Evolutionary conservation across 495 filamentous ascomycete genomes (phyloP).

Genomic region (Aspergillus indologenus): DNA sequence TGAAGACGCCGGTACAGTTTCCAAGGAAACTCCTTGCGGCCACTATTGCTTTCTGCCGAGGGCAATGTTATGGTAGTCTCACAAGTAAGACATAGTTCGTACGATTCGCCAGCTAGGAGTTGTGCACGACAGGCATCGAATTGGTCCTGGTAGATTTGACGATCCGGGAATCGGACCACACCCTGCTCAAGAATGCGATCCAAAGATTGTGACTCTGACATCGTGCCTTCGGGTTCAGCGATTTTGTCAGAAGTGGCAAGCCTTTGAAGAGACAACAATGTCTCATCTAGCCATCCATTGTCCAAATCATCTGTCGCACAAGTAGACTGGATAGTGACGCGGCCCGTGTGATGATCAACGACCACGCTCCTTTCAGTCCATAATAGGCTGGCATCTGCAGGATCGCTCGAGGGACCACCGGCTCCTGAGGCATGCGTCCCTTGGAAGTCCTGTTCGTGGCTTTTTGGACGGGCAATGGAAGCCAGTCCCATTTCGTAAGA

Average conservation of each 20-base stretch:
- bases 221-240: constrained; percentile 4
- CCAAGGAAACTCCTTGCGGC: constrained; percentile 51
- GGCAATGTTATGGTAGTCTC: constrained; percentile 61
- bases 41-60: constrained; percentile 17
- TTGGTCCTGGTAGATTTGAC: constrained; percentile 57
- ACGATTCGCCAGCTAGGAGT: constrained; percentile 78
- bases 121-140: constrained; percentile 67
- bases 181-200: constrained; percentile 33
- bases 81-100: constrained; percentile 87
- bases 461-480: constrained; percentile 37
- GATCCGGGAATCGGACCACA: constrained; percentile 43
- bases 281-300: constrained; percentile 39
- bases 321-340: constrained; percentile 62
- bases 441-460: constrained; percentile 9
- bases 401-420: constrained; percentile 32
- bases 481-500: constrained; percentile 82
- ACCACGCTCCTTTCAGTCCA: constrained; percentile 80
- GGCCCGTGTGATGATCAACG: constrained; percentile 63
- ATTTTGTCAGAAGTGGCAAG: background rate
- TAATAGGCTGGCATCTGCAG: constrained; percentile 70
- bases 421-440: background rate
- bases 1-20: constrained; percentile 68
- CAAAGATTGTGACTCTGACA: constrained; percentile 24
- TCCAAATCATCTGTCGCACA: constrained; percentile 35
- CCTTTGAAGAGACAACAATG: constrained; percentile 23